phyloP scores from a whole-genome alignment of 768 basidiomycete genomes.

The Terana coerulea region DNA sequence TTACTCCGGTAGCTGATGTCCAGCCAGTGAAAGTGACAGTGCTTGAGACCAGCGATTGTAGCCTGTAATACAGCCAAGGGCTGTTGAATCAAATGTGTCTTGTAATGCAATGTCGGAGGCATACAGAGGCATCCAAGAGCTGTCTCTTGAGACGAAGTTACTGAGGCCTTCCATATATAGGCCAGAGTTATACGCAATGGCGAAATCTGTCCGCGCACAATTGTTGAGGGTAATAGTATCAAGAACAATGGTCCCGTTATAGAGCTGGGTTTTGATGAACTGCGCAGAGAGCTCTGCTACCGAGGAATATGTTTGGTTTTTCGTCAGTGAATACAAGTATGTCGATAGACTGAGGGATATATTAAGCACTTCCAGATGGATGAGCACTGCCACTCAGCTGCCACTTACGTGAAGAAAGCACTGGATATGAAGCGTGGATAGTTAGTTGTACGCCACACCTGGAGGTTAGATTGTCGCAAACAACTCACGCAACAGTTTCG shows the following conservation, averaged over 20 bases:
- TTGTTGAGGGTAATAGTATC: not conserved
- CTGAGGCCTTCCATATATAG: slow-evolving; percentile 5
- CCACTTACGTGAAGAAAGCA: too few species aligned
- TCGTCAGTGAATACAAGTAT: not conserved
- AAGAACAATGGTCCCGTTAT: not conserved
- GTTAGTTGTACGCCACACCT: not conserved
- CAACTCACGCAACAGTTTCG: not conserved
- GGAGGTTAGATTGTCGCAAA: too few species aligned
- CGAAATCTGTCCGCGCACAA: not conserved
- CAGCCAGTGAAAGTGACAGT: not conserved
- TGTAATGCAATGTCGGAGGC: not conserved
- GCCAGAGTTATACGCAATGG: not conserved
- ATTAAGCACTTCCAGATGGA: not conserved
- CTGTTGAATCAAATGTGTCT: not conserved
- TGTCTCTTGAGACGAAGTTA: not conserved
- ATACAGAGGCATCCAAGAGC: too few species aligned
- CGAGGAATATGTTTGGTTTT: not conserved
- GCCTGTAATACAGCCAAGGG: not conserved
- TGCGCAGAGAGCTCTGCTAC: not conserved
- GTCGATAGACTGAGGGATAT: not conserved
- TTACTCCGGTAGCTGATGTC: not conserved
- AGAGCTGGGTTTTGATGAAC: not conserved
- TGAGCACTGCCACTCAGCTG: too few species aligned
- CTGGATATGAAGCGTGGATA: too few species aligned
- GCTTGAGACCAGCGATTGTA: not conserved